phyloP scores from a whole-genome alignment of 2,329 filamentous ascomycete genomes.

The Penicillium rolfsii region DNA sequence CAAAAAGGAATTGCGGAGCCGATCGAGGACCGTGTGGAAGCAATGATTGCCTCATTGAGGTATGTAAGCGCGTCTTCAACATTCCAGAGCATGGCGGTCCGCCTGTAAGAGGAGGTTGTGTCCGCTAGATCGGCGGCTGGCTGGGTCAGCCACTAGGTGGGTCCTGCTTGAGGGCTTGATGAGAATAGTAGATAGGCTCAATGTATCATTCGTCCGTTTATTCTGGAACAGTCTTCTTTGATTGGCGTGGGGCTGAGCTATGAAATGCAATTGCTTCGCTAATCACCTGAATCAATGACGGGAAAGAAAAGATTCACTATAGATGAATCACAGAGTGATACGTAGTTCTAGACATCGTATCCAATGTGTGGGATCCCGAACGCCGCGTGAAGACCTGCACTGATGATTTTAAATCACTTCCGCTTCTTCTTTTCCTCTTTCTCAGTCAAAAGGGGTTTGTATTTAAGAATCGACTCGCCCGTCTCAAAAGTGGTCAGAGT shows the following conservation, averaged over 20 bases:
- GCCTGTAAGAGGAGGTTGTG: constrained; percentile 15
- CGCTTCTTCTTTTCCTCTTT: constrained; percentile 20
- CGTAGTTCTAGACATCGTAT: background rate
- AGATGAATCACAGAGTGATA: background rate
- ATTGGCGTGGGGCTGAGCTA: background rate
- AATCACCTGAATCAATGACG: background rate
- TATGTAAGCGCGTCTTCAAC: constrained; percentile 19
- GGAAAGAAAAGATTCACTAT: background rate
- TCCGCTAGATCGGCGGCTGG: constrained; percentile 7
- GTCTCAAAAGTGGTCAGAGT: constrained; percentile 24
- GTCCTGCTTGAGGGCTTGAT: constrained; percentile 3
- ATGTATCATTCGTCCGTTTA: constrained; percentile 4
- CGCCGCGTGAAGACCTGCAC: background rate
- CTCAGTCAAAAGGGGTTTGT: constrained; percentile 10
- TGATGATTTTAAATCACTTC: constrained; percentile 9
- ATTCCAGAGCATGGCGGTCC: constrained; percentile 25
- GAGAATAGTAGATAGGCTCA: constrained; percentile 4
- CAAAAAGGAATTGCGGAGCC: constrained; percentile 7
- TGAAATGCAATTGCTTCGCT: constrained; percentile 2
- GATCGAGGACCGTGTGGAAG: constrained; percentile 19
- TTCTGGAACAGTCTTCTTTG: constrained; percentile 9
- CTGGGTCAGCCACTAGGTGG: constrained; percentile 4
- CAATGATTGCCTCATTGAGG: constrained; percentile 11
- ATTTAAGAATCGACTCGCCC: constrained; percentile 27
- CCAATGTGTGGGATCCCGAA: background rate